These are phyloP conservation scores for Penicillium manginii DNA, from an alignment of 495 filamentous ascomycete genomes.

Conservation along the genomic window DNA sequence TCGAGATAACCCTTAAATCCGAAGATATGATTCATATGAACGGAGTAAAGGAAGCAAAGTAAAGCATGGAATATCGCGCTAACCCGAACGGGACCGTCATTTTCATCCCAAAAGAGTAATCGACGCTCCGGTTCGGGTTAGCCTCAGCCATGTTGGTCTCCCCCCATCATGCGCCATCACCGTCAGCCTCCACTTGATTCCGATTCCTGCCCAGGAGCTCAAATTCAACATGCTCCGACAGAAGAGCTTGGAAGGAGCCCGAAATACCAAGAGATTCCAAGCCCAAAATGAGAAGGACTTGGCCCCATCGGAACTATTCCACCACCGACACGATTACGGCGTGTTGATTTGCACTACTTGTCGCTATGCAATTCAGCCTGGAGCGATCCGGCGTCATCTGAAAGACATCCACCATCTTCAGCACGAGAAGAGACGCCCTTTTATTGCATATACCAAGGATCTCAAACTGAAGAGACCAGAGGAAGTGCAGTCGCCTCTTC, in stretches of 20 bases:
- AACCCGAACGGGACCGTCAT: constrained; percentile 13
- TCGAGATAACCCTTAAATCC: too few species aligned
- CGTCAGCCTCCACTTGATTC: too few species aligned
- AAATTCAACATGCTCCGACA: too few species aligned
- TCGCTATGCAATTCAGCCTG: constrained; percentile 40
- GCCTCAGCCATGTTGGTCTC: too few species aligned
- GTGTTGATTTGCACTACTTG: constrained; percentile 37
- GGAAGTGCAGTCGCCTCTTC: constrained; percentile 20
- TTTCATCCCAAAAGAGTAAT: too few species aligned
- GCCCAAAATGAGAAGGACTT: too few species aligned
- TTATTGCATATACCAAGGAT: constrained; percentile 24
- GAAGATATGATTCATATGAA: too few species aligned
- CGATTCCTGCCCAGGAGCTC: too few species aligned
- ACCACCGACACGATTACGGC: constrained; percentile 23
- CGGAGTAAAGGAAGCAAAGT: background rate
- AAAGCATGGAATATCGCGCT: background rate
- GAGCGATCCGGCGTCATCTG: constrained; percentile 37
- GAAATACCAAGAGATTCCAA: too few species aligned
- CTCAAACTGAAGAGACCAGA: constrained; percentile 26
- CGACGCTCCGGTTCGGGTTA: too few species aligned
- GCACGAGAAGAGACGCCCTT: constrained; percentile 24
- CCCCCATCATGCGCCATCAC: too few species aligned
- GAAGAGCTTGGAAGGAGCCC: too few species aligned
- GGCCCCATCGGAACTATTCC: constrained; percentile 22
- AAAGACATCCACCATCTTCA: constrained; percentile 43